These are phyloP conservation scores for Leishmania tropica DNA, from an alignment of 208 protist species.

Conservation along the genomic window DNA sequence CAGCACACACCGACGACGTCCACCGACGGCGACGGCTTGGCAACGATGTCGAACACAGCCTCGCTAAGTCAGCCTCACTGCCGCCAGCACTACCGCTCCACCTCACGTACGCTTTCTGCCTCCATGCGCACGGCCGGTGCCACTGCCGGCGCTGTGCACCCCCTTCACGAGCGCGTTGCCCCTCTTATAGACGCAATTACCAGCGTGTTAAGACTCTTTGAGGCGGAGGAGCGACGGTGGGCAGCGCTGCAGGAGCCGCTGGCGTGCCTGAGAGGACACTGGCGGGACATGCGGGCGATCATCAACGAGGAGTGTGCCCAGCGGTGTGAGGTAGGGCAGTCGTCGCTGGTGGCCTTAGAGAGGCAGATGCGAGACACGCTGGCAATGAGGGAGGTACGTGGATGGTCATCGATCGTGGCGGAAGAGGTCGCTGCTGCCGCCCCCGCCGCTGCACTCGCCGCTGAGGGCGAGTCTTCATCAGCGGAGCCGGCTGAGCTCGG, in stretches of 20 bases:
- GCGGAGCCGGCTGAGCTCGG: neutral
- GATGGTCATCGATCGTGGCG: neutral
- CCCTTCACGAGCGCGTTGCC: conserved; percentile 17
- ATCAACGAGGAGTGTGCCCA: conserved; percentile 14
- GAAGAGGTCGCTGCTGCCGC: neutral
- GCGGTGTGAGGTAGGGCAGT: conserved; percentile 5
- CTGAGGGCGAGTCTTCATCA: neutral
- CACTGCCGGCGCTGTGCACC: neutral
- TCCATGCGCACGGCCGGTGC: conserved; percentile 3
- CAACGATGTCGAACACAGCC: neutral
- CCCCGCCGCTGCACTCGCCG: neutral
- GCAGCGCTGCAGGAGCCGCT: conserved; percentile 13
- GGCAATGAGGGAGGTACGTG: neutral
- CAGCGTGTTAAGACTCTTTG: conserved; percentile 10
- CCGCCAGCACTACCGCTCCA: neutral
- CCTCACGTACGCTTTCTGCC: neutral
- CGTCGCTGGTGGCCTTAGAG: neutral
- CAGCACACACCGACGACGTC: neutral
- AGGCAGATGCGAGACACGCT: neutral
- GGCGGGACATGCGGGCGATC: neutral
- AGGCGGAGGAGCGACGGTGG: conserved; percentile 21
- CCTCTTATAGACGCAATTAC: neutral
- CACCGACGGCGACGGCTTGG: neutral
- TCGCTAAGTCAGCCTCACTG: neutral
- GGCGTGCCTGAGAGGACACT: neutral